Percentiles rank a stretch among this genome's conserved stretches.
Evolutionary conservation across 1,284 basidiomycete genomes (phyloP).

Genomic region (Pascua sp.): DNA sequence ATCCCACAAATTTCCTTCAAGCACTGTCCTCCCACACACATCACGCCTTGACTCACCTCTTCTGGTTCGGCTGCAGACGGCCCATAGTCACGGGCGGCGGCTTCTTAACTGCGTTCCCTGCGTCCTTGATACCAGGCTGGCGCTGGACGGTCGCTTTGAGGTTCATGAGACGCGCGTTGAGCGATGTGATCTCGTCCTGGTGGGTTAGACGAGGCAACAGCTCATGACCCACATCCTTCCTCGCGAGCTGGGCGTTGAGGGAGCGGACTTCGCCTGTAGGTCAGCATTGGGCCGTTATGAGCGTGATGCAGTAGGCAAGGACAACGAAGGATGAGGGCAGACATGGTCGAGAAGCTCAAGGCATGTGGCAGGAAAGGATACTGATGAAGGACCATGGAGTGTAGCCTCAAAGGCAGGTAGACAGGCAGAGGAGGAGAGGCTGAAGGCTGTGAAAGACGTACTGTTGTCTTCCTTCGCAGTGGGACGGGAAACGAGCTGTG

Average conservation of each 20-base stretch:
- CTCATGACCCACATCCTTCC: conserved; percentile 2
- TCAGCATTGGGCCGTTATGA: background rate
- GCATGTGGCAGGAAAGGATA: background rate
- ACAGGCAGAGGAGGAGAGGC: background rate
- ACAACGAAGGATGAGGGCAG: no score
- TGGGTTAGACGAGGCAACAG: background rate
- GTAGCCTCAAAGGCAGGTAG: background rate
- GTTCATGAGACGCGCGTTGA: conserved; percentile 3
- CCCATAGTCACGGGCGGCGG: conserved; percentile 11
- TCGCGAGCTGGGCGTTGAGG: conserved; percentile 7
- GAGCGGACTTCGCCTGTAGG: background rate
- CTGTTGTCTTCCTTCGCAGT: background rate
- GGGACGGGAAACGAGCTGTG: conserved; percentile 5
- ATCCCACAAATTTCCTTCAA: no score
- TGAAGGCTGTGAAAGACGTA: background rate
- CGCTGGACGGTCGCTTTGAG: conserved; percentile 6
- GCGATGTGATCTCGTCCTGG: conserved; percentile 9
- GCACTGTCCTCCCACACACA: no score
- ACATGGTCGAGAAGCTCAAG: no score
- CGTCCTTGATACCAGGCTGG: conserved; percentile 3
- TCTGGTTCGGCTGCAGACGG: conserved; percentile 16
- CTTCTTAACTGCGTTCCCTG: conserved; percentile 6
- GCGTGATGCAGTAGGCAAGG: background rate
- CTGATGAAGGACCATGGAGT: background rate
- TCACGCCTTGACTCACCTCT: conserved; percentile 1